Evolutionary conservation across 2,329 filamentous ascomycete genomes (phyloP).

Genomic region (Immersiporthe knoxdaviesiana): DNA sequence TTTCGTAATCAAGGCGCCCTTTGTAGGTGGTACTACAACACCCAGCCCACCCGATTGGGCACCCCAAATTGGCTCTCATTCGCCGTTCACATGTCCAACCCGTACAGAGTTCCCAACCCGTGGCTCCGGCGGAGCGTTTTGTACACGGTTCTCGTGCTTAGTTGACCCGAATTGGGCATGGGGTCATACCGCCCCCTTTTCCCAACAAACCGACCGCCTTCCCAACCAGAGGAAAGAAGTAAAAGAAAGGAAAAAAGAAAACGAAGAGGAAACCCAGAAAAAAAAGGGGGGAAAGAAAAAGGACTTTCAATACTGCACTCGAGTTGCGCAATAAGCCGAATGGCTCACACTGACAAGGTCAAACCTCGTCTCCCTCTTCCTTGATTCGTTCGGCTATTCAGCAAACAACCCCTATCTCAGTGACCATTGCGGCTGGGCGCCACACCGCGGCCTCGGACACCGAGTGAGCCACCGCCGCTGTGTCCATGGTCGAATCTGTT

Average conservation of each 20-base stretch:
- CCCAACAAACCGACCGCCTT: not conserved
- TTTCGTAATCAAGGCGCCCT: not conserved
- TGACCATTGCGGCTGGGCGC: not conserved
- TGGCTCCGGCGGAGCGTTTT: not conserved
- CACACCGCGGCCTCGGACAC: constrained; percentile 6
- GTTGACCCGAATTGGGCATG: not conserved
- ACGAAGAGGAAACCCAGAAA: too few species aligned
- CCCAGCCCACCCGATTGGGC: not conserved
- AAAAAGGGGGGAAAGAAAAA: not conserved
- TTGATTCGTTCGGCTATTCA: not conserved
- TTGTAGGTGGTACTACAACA: not conserved
- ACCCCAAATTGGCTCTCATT: not conserved
- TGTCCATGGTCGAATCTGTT: constrained; percentile 11
- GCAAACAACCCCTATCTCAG: not conserved
- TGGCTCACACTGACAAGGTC: not conserved
- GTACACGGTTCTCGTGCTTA: not conserved
- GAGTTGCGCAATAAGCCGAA: not conserved
- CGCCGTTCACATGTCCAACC: not conserved
- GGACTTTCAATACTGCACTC: not conserved
- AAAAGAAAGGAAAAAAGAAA: not conserved
- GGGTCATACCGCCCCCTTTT: not conserved
- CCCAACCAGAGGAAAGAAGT: not conserved
- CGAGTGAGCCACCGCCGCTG: constrained; percentile 10
- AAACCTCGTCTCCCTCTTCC: not conserved
- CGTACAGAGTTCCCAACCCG: not conserved